phyloP scores from a whole-genome alignment of 257 asterid species.

The Capsicum baccatum region DNA sequence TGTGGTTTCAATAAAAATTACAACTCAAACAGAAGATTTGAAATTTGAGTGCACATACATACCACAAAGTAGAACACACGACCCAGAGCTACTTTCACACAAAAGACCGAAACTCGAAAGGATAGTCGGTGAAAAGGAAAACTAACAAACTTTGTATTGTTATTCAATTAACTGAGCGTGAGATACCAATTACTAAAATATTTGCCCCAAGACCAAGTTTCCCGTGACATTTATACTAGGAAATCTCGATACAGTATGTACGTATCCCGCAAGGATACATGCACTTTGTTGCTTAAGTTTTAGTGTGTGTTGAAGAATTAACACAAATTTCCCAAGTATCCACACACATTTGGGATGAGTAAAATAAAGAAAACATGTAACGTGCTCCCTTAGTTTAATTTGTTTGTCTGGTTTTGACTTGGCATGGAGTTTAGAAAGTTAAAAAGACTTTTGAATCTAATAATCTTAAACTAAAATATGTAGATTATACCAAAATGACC shows the following conservation, averaged over 20 bases:
- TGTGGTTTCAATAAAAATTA: slow-evolving; percentile 36
- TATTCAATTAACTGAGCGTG: neutral
- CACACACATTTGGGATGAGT: neutral
- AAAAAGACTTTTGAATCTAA: too few relatives aligned
- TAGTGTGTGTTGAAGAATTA: neutral
- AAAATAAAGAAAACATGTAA: neutral
- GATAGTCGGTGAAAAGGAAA: neutral
- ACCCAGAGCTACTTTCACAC: neutral
- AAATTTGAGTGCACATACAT: neutral
- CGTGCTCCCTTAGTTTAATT: neutral
- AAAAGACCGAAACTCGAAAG: neutral
- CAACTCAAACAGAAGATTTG: neutral
- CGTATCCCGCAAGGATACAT: neutral
- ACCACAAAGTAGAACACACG: neutral
- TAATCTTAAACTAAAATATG: too few relatives aligned
- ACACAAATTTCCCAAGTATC: neutral
- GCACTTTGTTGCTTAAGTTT: neutral
- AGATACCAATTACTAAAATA: neutral
- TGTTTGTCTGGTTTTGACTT: too few relatives aligned
- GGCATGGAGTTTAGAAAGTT: too few relatives aligned
- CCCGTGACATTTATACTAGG: neutral
- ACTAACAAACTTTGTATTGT: neutral
- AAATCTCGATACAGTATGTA: neutral
- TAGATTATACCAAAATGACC: too few relatives aligned
- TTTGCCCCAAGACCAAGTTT: neutral